Conservation (phyloP, 2,329 filamentous ascomycete species). For the Trichoderma endophyticum region DNA sequence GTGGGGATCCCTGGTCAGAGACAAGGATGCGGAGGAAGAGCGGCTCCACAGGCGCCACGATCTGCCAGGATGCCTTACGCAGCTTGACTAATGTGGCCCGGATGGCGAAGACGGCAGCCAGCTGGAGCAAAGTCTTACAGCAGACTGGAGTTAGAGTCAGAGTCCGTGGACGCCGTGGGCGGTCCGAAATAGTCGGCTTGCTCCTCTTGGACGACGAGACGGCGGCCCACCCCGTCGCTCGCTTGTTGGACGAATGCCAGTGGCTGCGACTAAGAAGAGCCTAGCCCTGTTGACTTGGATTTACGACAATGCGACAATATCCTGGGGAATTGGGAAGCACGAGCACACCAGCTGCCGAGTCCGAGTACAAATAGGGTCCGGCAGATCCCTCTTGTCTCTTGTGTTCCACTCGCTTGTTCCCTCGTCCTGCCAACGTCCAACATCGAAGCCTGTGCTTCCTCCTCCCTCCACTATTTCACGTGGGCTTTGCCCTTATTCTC, state of each 20-base stretch:
- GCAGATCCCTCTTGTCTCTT: conserved; percentile 7
- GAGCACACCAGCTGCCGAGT: not conserved
- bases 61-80: conserved; percentile 3
- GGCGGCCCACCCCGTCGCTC: conserved; percentile 4
- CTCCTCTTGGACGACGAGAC: not conserved
- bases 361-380: conserved; percentile 16
- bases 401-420: conserved; percentile 5
- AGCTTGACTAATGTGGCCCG: not conserved
- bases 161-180: not conserved
- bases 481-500: conserved; percentile 6
- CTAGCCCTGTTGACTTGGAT: not conserved
- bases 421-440: not conserved
- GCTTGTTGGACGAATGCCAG: conserved; percentile 8
- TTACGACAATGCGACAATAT: not conserved
- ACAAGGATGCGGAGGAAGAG: not conserved
- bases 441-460: conserved; percentile 10
- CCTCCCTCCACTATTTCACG: conserved; percentile 13
- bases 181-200: not conserved
- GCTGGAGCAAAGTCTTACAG: not conserved
- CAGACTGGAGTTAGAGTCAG: not conserved
- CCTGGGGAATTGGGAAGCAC: not conserved
- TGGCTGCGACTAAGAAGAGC: not conserved
- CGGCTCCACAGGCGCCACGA: conserved; percentile 11
- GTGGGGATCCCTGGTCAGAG: not conserved
- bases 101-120: not conserved